phyloP scores from a whole-genome alignment of 768 basidiomycete species.

The Lentinus tigrinus region DNA sequence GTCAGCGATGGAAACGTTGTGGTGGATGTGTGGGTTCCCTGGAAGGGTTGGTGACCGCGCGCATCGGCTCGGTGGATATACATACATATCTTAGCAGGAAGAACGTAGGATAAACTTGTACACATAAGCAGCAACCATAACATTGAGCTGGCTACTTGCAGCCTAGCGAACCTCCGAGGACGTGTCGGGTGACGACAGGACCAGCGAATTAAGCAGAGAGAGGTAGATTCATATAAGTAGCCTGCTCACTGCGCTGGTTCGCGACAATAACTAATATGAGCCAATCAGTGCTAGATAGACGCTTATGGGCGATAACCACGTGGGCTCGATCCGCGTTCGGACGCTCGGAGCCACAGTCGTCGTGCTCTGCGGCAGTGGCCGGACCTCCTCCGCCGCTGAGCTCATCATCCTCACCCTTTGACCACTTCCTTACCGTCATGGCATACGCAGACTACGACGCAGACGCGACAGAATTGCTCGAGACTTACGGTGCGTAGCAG shows the following conservation, averaged over 20 bases:
- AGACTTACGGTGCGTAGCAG: slow-evolving; percentile 77
- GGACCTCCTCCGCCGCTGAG: slow-evolving; percentile 4
- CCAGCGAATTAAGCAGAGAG: too few relatives aligned
- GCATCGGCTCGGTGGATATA: neutral
- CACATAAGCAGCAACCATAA: neutral
- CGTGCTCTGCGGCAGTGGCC: slow-evolving; percentile 17
- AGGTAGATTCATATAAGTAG: too few relatives aligned
- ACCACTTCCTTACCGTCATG: slow-evolving; percentile 7
- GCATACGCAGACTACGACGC: slow-evolving; percentile 54
- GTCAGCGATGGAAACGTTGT: slow-evolving; percentile 48
- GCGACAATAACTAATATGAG: neutral
- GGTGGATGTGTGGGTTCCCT: slow-evolving; percentile 84
- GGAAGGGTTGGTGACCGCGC: slow-evolving; percentile 80
- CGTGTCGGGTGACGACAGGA: too few relatives aligned
- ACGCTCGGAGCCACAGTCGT: slow-evolving; percentile 17
- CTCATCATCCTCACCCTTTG: neutral
- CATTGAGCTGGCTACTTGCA: too few relatives aligned
- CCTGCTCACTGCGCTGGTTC: too few relatives aligned
- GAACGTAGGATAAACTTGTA: neutral
- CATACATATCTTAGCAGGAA: neutral
- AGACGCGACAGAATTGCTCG: slow-evolving; percentile 89
- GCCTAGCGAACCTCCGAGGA: too few relatives aligned
- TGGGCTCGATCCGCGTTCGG: slow-evolving; percentile 2
- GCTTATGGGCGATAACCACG: slow-evolving; percentile 4
- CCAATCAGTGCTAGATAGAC: neutral